A percentile compares a stretch with the other conserved stretches of the same genome.
phyloP scores from a whole-genome alignment of 2,329 filamentous ascomycete species.

The Diplodia scrobiculata region DNA sequence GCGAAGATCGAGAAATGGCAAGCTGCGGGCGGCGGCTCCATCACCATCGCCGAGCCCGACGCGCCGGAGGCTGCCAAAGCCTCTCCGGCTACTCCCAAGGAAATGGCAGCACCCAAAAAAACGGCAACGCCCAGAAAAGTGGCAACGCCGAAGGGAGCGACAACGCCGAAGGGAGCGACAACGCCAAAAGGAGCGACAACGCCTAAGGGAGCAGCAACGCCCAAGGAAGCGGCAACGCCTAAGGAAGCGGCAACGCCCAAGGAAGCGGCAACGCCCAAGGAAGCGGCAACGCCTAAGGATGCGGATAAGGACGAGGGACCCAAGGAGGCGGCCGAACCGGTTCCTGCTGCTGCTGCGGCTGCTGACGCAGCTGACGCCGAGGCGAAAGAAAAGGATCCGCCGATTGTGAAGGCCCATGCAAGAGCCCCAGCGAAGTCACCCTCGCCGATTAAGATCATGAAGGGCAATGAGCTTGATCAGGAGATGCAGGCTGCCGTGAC shows the following conservation, averaged over 20 bases:
- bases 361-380: not conserved
- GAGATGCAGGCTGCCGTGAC: slow-evolving; percentile 59
- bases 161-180: not conserved
- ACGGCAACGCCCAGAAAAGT: not conserved
- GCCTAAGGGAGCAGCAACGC: not conserved
- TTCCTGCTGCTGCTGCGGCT: not conserved
- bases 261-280: slow-evolving; percentile 1
- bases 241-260: slow-evolving; percentile 4
- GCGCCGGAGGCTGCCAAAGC: slow-evolving; percentile 5
- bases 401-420: slow-evolving; percentile 31
- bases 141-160: not conserved
- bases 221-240: not conserved
- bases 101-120: not conserved
- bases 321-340: slow-evolving; percentile 4
- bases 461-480: slow-evolving; percentile 47
- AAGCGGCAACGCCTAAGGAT: not conserved
- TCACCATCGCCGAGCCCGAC: slow-evolving; percentile 21
- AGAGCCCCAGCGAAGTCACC: not conserved
- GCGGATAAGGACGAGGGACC: slow-evolving; percentile 3
- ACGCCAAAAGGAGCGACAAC: not conserved
- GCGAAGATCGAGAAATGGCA: slow-evolving; percentile 86
- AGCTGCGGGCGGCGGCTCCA: slow-evolving; percentile 68
- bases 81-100: not conserved
- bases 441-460: slow-evolving; percentile 29
- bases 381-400: slow-evolving; percentile 29